A percentile compares a stretch with the other conserved stretches of the same genome.
phyloP scores from a whole-genome alignment of 2,329 filamentous ascomycete species.

The Colletotrichum lentis region DNA sequence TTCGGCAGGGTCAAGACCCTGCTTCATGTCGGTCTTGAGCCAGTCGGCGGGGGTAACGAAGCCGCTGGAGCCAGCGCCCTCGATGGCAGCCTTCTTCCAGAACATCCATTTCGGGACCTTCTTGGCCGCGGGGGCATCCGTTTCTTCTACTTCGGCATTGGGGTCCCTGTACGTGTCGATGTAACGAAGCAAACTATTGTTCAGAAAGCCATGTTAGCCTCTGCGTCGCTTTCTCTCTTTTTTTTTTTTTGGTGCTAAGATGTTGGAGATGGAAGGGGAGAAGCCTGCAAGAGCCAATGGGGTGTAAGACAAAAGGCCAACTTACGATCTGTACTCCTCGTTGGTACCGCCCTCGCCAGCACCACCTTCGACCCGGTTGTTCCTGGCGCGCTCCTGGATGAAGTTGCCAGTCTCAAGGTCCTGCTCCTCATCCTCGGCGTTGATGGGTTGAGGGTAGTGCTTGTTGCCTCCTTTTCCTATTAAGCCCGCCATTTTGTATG shows the following conservation, averaged over 20 bases:
- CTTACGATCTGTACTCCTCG: slow-evolving; percentile 37
- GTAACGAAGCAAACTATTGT: slow-evolving; percentile 43
- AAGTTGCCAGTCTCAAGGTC: slow-evolving; percentile 38
- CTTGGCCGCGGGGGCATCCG: slow-evolving; percentile 41
- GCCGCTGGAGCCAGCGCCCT: slow-evolving; percentile 43
- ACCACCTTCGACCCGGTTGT: slow-evolving; percentile 36
- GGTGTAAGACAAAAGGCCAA: slow-evolving; percentile 23
- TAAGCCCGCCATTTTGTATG: slow-evolving; percentile 37
- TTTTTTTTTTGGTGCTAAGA: background rate
- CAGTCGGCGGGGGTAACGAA: slow-evolving; percentile 69
- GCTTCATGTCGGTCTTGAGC: slow-evolving; percentile 72
- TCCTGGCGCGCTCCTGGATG: slow-evolving; percentile 36
- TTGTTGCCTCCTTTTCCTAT: slow-evolving; percentile 38
- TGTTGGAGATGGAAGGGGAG: background rate
- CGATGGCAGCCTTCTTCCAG: slow-evolving; percentile 43
- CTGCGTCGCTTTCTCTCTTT: no score
- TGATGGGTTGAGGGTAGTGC: slow-evolving; percentile 37
- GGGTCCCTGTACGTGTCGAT: slow-evolving; percentile 52
- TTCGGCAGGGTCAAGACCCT: slow-evolving; percentile 66
- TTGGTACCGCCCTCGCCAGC: slow-evolving; percentile 30
- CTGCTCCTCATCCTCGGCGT: slow-evolving; percentile 36
- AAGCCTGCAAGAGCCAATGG: background rate
- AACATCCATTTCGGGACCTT: slow-evolving; percentile 50
- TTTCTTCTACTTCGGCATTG: slow-evolving; percentile 43
- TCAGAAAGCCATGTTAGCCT: background rate